Conservation (phyloP, 768 basidiomycete species). For the Amanita phalloides region DNA sequence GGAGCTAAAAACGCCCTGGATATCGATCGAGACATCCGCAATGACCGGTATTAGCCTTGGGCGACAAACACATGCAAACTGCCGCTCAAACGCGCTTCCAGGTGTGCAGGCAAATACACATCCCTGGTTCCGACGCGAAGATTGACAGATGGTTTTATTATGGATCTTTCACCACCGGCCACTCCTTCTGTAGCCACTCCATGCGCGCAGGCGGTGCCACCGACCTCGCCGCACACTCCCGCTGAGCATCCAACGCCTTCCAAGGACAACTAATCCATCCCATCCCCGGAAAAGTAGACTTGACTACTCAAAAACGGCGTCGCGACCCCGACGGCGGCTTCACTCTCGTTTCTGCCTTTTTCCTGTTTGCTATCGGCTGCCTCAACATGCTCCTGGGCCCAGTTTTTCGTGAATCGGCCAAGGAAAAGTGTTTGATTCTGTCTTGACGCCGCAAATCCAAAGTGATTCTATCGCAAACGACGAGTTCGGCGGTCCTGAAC, state of each 20-base stretch:
- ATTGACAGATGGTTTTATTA: too few relatives aligned
- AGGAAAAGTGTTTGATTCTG: conserved; percentile 53
- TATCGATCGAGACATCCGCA: conserved; percentile 32
- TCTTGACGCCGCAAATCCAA: conserved; percentile 53
- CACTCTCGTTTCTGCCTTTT: conserved; percentile 78
- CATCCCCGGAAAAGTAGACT: not conserved
- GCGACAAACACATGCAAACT: too few relatives aligned
- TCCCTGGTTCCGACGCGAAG: too few relatives aligned
- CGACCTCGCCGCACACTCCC: too few relatives aligned
- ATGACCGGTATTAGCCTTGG: too few relatives aligned
- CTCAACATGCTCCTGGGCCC: conserved; percentile 75
- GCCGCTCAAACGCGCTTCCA: too few relatives aligned
- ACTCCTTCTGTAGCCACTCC: too few relatives aligned
- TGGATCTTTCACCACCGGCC: too few relatives aligned
- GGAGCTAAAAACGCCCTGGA: not conserved
- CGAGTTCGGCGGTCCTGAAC: not conserved
- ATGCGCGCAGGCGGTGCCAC: too few relatives aligned
- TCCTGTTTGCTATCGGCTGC: conserved; percentile 76
- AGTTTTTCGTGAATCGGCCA: conserved; percentile 63
- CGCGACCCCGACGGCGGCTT: conserved; percentile 69
- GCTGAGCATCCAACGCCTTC: too few relatives aligned
- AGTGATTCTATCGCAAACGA: conserved; percentile 35
- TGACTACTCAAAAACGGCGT: conserved; percentile 25
- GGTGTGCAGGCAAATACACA: too few relatives aligned
- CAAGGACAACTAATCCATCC: not conserved